These are phyloP conservation scores for Thielaviopsis ethacetica DNA, from an alignment of 2,329 filamentous ascomycete species.

Conservation along the genomic window DNA sequence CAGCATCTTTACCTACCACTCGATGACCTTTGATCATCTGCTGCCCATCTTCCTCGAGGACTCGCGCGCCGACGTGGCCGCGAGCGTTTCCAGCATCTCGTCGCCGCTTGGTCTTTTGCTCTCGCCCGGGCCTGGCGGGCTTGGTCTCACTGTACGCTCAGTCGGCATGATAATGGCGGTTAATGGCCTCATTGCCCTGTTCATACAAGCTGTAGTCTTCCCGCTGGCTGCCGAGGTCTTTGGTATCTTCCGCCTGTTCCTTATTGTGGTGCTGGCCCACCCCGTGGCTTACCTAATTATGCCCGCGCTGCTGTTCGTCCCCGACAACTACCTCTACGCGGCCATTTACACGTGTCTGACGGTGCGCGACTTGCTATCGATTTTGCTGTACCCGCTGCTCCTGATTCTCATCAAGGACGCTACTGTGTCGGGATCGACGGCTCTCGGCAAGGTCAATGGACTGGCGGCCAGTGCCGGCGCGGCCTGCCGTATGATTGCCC, in stretches of 20 bases:
- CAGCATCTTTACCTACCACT: slow-evolving; percentile 85
- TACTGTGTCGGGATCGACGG: slow-evolving; percentile 32
- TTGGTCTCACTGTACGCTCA: slow-evolving; percentile 44
- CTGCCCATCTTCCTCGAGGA: slow-evolving; percentile 90
- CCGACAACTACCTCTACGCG: slow-evolving; percentile 31
- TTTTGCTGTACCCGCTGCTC: slow-evolving; percentile 48
- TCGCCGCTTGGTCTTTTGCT: slow-evolving; percentile 11
- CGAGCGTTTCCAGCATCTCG: slow-evolving; percentile 17
- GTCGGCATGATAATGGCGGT: slow-evolving; percentile 46
- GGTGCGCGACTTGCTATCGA: slow-evolving; percentile 43
- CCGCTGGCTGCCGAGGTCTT: slow-evolving; percentile 40
- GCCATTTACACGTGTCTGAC: slow-evolving; percentile 42
- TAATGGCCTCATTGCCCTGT: slow-evolving; percentile 40
- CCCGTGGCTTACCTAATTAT: slow-evolving; percentile 45
- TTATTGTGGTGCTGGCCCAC: slow-evolving; percentile 41
- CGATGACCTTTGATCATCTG: slow-evolving; percentile 86
- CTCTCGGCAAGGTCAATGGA: slow-evolving; percentile 49
- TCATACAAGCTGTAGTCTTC: slow-evolving; percentile 44
- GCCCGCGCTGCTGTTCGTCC: slow-evolving; percentile 39
- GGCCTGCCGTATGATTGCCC: slow-evolving; percentile 50
- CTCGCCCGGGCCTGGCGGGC: slow-evolving; percentile 34
- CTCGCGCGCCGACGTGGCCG: slow-evolving; percentile 31
- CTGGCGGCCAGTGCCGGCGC: slow-evolving; percentile 49
- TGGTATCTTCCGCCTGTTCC: slow-evolving; percentile 43
- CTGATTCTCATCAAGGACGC: slow-evolving; percentile 54